Conservation (phyloP, 1,284 basidiomycete species). For the Agaricales sp. region DNA sequence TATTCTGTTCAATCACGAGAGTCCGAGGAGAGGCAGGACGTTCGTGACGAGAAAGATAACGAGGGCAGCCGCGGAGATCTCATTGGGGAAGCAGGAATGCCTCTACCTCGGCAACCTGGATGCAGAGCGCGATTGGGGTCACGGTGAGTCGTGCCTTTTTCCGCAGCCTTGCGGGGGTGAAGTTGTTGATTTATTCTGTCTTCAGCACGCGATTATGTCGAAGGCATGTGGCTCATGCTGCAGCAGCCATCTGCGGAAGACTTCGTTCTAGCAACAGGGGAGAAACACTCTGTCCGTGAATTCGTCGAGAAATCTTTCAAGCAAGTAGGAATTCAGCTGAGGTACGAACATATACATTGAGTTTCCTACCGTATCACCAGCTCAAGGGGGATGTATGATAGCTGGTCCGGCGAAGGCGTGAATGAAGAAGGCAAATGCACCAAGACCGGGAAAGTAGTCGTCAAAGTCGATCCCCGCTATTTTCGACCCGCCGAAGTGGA, state of each 20-base stretch:
- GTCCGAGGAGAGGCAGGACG: conserved; percentile 81
- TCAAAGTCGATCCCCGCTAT: conserved; percentile 73
- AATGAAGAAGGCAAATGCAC: conserved; percentile 66
- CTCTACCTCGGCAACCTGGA: conserved; percentile 88
- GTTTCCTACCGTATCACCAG: conserved; percentile 2
- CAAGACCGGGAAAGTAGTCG: conserved; percentile 58
- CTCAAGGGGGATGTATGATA: conserved; percentile 20
- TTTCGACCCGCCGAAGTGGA: conserved; percentile 92
- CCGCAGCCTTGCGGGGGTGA: neutral
- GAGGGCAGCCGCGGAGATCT: conserved; percentile 83
- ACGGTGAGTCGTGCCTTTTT: conserved; percentile 42
- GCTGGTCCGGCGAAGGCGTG: conserved; percentile 69
- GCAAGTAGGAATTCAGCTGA: conserved; percentile 53
- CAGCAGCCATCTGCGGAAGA: conserved; percentile 76
- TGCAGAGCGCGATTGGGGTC: conserved; percentile 90
- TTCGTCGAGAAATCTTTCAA: conserved; percentile 81
- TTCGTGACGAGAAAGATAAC: conserved; percentile 93
- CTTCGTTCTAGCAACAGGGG: conserved; percentile 87
- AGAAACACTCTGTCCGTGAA: conserved; percentile 86
- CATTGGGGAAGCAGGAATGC: conserved; percentile 74
- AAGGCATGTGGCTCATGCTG: conserved; percentile 94
- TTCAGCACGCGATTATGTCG: conserved; percentile 76
- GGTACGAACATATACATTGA: conserved; percentile 28
- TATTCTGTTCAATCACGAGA: conserved; percentile 92
- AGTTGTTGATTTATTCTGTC: neutral